These are phyloP conservation scores for Botrytis cinerea DNA, from an alignment of 2,329 filamentous ascomycete species.

Conservation along the genomic window DNA sequence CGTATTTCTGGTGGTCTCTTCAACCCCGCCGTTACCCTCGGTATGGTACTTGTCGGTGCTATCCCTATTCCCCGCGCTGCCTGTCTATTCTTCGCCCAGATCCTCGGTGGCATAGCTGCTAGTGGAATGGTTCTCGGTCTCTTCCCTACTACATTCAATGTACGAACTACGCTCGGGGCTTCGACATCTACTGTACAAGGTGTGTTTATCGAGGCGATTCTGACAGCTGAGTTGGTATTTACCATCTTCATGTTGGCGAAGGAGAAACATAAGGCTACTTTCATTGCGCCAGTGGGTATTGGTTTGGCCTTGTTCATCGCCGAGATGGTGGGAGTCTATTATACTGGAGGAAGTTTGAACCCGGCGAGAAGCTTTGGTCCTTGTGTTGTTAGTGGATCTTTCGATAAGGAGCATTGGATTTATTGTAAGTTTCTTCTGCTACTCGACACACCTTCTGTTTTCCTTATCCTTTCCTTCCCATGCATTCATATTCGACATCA, in stretches of 20 bases:
- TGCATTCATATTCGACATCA: neutral
- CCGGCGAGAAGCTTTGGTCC: conserved; percentile 52
- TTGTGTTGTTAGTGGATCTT: conserved; percentile 47
- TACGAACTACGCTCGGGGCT: conserved; percentile 46
- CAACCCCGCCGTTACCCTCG: conserved; percentile 49
- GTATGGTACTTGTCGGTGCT: conserved; percentile 43
- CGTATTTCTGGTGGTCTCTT: conserved; percentile 54
- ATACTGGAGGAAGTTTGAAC: conserved; percentile 52
- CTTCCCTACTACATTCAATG: conserved; percentile 48
- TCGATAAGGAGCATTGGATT: conserved; percentile 51
- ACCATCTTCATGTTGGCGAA: conserved; percentile 54
- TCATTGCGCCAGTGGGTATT: conserved; percentile 52
- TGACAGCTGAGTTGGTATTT: conserved; percentile 51
- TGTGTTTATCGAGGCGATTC: conserved; percentile 53
- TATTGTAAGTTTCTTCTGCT: conserved; percentile 39
- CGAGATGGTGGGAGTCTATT: conserved; percentile 51
- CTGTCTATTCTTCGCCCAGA: conserved; percentile 42
- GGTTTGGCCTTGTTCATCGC: conserved; percentile 50
- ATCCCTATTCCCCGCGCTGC: conserved; percentile 41
- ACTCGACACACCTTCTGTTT: neutral
- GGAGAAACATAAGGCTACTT: conserved; percentile 51
- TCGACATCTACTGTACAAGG: conserved; percentile 47
- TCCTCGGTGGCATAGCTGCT: conserved; percentile 43
- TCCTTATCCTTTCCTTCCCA: neutral
- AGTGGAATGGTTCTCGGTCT: conserved; percentile 41